A percentile compares a stretch with the other conserved stretches of the same genome.
These are phyloP conservation scores for Musa beccarii DNA, from an alignment of 176 grass and related monocot species.

Conservation along the genomic window DNA sequence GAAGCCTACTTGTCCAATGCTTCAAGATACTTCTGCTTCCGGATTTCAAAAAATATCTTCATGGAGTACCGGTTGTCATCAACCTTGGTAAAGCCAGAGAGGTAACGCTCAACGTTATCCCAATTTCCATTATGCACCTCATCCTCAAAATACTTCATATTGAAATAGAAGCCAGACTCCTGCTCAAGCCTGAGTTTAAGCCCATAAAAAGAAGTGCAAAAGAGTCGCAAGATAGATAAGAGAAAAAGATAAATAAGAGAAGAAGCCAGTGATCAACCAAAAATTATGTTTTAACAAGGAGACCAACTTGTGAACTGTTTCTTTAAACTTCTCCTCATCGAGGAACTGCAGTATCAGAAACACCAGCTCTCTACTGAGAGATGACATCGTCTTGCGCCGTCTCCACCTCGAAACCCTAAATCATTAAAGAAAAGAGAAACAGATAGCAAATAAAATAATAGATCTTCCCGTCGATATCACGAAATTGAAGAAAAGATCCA, in stretches of 20 bases:
- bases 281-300: not conserved
- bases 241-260: not conserved
- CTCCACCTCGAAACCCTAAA: slow-evolving; percentile 4
- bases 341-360: slow-evolving; percentile 91
- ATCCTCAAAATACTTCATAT: slow-evolving; percentile 14
- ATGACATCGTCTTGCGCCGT: slow-evolving; percentile 32
- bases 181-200: not conserved
- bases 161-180: slow-evolving; percentile 13
- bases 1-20: slow-evolving; percentile 65
- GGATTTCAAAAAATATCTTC: slow-evolving; percentile 96
- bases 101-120: slow-evolving; percentile 82
- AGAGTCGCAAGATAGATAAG: not conserved
- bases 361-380: slow-evolving; percentile 62
- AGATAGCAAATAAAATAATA: not conserved
- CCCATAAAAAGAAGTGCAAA: not conserved
- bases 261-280: not conserved
- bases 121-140: slow-evolving; percentile 20
- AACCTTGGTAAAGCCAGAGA: slow-evolving; percentile 27
- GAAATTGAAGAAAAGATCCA: not conserved
- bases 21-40: slow-evolving; percentile 87
- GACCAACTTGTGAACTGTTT: slow-evolving; percentile 66
- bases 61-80: slow-evolving; percentile 58
- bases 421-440: not conserved
- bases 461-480: not conserved
- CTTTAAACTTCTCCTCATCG: slow-evolving; percentile 90